Conservation (phyloP, 2,329 filamentous ascomycete genomes). For the Arthrobotrys pseudoclavata region DNA sequence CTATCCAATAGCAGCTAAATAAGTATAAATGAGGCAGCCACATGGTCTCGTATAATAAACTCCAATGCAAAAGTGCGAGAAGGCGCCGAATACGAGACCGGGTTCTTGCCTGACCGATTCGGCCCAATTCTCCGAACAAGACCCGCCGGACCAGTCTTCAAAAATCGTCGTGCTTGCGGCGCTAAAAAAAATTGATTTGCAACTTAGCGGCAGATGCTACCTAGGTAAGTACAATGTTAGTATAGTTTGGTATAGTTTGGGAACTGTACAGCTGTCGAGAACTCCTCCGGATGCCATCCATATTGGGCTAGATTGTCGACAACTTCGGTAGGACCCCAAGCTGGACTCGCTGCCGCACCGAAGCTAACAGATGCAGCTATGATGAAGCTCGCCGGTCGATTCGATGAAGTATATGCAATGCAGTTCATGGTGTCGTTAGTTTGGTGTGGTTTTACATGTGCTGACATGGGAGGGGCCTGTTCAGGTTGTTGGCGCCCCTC, state of each 20-base stretch:
- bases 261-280: slow-evolving; percentile 23
- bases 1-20: neutral
- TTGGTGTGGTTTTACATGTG: neutral
- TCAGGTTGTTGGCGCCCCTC: slow-evolving; percentile 22
- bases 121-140: slow-evolving; percentile 18
- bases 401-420: slow-evolving; percentile 7
- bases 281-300: slow-evolving; percentile 33
- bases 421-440: slow-evolving; percentile 25
- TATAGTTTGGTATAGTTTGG: neutral
- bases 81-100: slow-evolving; percentile 26
- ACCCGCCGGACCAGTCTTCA: neutral
- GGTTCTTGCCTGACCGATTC: slow-evolving; percentile 26
- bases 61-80: slow-evolving; percentile 7
- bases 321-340: slow-evolving; percentile 19
- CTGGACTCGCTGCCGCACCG: slow-evolving; percentile 51
- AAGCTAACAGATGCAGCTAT: slow-evolving; percentile 21
- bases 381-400: slow-evolving; percentile 21
- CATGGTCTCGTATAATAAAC: slow-evolving; percentile 5
- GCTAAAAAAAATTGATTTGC: slow-evolving; percentile 1
- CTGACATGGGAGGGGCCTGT: slow-evolving; percentile 10
- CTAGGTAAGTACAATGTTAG: neutral
- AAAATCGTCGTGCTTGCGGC: slow-evolving; percentile 9
- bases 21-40: neutral
- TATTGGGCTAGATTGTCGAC: slow-evolving; percentile 29
- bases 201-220: slow-evolving; percentile 10